Evolutionary conservation across 805 yeast genomes (phyloP).

Genomic region (Hanseniaspora singularis): DNA sequence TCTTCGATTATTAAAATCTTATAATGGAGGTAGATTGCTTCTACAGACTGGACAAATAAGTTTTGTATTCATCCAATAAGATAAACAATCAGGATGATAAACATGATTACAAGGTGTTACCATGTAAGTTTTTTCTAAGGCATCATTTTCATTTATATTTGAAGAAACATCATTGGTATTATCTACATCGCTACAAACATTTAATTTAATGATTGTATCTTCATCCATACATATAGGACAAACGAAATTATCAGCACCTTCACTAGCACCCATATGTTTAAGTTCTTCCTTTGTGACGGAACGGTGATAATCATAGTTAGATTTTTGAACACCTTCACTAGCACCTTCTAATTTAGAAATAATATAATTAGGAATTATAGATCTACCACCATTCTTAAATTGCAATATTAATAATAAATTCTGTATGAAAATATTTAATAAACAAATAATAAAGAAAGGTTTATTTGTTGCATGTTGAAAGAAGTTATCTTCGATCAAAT

Average conservation of each 20-base stretch:
- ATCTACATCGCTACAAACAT: slow-evolving; percentile 16
- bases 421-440: slow-evolving; percentile 51
- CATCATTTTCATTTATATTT: slow-evolving; percentile 16
- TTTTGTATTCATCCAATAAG: slow-evolving; percentile 86
- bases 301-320: slow-evolving; percentile 16
- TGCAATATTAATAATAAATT: slow-evolving; percentile 48
- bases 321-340: slow-evolving; percentile 33
- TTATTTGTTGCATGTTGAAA: slow-evolving; percentile 59
- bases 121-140: slow-evolving; percentile 42
- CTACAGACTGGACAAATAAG: slow-evolving; percentile 92
- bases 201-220: slow-evolving; percentile 9
- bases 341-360: slow-evolving; percentile 20
- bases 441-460: slow-evolving; percentile 35
- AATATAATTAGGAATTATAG: slow-evolving; percentile 16
- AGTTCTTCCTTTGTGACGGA: background rate
- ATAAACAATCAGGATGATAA: slow-evolving; percentile 81
- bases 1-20: no score
- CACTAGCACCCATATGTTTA: background rate
- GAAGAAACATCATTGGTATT: slow-evolving; percentile 16
- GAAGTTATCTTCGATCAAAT: slow-evolving; percentile 43
- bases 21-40: slow-evolving; percentile 70
- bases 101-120: slow-evolving; percentile 86
- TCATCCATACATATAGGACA: slow-evolving; percentile 16
- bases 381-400: slow-evolving; percentile 25
- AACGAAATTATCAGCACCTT: slow-evolving; percentile 2